phyloP scores from a whole-genome alignment of 129 eudicot species.

The Pseudognaphalium luteoalbum region DNA sequence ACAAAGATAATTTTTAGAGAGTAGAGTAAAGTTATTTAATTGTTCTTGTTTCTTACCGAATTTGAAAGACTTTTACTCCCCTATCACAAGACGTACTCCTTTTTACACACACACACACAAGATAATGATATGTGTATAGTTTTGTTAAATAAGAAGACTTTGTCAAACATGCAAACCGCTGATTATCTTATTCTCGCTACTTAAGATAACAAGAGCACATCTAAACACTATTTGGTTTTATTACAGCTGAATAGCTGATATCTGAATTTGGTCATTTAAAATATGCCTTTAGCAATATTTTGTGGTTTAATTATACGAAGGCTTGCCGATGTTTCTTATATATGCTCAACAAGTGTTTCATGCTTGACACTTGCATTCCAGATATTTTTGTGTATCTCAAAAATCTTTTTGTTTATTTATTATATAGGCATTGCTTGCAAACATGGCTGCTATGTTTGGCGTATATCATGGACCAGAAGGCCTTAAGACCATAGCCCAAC shows the following conservation, averaged over 20 bases:
- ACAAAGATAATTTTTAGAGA: slow-evolving; percentile 2
- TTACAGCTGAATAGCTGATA: not conserved
- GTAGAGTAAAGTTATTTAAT: not conserved
- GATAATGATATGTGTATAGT: not conserved
- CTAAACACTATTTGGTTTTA: not conserved
- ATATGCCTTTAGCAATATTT: not conserved
- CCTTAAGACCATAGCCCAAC: slow-evolving; percentile 76
- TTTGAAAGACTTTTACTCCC: not conserved
- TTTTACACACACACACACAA: not conserved
- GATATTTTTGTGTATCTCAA: not conserved
- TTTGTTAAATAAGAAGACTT: not conserved
- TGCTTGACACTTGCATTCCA: not conserved
- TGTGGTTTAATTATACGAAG: not conserved
- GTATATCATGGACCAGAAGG: slow-evolving; percentile 99
- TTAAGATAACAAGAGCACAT: not conserved
- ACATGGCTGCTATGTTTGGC: slow-evolving; percentile 99
- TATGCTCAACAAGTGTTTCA: not conserved
- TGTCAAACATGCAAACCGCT: not conserved
- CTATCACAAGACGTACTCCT: not conserved
- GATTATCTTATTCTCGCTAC: not conserved
- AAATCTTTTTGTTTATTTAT: slow-evolving; percentile 1
- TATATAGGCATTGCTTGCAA: slow-evolving; percentile 88
- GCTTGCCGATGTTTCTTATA: slow-evolving; percentile 1
- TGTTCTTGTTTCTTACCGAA: not conserved
- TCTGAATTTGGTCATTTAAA: not conserved